Percentiles rank a stretch among this genome's conserved stretches.
phyloP scores from a whole-genome alignment of 2,329 filamentous ascomycete genomes.

The Paecilomyces sp. region DNA sequence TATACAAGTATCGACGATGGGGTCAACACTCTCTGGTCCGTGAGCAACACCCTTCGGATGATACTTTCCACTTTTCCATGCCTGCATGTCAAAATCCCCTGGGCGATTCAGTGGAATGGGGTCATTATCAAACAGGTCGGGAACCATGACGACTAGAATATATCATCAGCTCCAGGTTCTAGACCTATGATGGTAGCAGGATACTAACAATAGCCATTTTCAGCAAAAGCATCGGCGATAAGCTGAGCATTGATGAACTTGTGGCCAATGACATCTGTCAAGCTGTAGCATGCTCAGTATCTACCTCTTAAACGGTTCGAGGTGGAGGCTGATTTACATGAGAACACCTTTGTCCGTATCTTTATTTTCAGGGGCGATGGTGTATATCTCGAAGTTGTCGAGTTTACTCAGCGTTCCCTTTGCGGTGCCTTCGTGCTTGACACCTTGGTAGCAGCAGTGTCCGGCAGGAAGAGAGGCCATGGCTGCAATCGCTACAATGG shows the following conservation, averaged over 20 bases:
- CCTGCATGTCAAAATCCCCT: slow-evolving; percentile 38
- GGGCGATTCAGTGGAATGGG: slow-evolving; percentile 44
- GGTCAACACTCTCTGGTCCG: slow-evolving; percentile 36
- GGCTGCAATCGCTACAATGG: not conserved
- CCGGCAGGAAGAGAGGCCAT: slow-evolving; percentile 4
- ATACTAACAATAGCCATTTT: slow-evolving; percentile 51
- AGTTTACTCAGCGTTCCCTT: slow-evolving; percentile 31
- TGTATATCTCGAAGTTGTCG: slow-evolving; percentile 40
- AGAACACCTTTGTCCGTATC: slow-evolving; percentile 43
- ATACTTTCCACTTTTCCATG: slow-evolving; percentile 24
- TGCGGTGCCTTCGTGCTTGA: slow-evolving; percentile 37
- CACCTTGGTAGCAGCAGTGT: slow-evolving; percentile 5
- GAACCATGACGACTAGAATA: slow-evolving; percentile 45
- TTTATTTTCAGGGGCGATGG: slow-evolving; percentile 41
- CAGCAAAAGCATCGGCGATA: slow-evolving; percentile 63
- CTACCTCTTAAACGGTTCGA: not conserved
- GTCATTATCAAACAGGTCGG: slow-evolving; percentile 57
- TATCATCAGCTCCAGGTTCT: not conserved
- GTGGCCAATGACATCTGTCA: slow-evolving; percentile 48
- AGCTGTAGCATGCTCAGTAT: slow-evolving; percentile 1
- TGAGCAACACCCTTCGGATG: slow-evolving; percentile 19
- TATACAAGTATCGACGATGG: slow-evolving; percentile 37
- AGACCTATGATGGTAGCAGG: not conserved
- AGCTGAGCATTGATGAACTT: slow-evolving; percentile 48
- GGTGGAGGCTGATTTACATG: slow-evolving; percentile 17